Evolutionary conservation across 257 asterid species (phyloP).

Genomic region (Nicotiana benthamiana): DNA sequence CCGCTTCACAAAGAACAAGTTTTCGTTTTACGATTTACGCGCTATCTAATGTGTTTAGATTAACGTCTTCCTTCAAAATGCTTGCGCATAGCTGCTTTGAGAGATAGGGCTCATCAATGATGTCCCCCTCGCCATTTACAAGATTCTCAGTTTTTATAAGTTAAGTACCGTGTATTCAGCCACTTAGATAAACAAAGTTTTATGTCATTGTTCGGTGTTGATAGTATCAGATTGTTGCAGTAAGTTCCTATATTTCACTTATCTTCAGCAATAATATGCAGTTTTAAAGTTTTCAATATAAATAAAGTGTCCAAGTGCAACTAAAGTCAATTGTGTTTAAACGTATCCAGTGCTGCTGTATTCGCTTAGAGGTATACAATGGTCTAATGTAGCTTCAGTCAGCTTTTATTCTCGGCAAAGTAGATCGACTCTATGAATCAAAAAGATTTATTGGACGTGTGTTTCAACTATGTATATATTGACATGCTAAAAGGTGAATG

Average conservation of each 20-base stretch:
- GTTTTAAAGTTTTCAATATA: background rate
- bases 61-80: too few relatives aligned
- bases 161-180: background rate
- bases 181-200: background rate
- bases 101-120: background rate
- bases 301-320: background rate
- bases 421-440: background rate
- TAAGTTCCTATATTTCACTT: background rate
- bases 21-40: too few relatives aligned
- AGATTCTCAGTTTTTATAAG: background rate
- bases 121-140: background rate
- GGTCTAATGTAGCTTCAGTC: background rate
- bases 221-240: background rate
- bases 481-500: conserved; percentile 4
- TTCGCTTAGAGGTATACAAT: background rate
- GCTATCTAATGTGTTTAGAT: too few relatives aligned
- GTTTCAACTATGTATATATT: background rate
- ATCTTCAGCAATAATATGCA: background rate
- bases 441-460: background rate
- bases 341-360: background rate
- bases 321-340: background rate
- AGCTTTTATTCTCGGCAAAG: background rate
- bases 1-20: too few relatives aligned
- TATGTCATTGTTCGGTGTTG: background rate
- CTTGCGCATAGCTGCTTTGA: background rate